These are phyloP conservation scores for Amanita fuliginea DNA, from an alignment of 768 basidiomycete species.

Conservation along the genomic window DNA sequence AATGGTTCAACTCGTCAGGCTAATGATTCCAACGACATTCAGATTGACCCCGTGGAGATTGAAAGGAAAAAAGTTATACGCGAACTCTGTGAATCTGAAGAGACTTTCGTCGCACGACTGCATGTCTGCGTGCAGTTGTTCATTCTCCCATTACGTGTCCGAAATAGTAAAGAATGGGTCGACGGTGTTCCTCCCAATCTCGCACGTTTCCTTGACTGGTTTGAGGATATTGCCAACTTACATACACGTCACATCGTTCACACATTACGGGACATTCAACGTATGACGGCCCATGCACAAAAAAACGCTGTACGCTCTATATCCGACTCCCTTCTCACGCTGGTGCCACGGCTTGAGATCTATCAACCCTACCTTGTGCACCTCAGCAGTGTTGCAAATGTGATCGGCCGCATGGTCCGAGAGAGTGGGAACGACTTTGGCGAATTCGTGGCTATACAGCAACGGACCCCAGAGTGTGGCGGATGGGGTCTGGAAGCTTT, in stretches of 20 bases:
- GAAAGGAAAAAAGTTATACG: constrained; percentile 29
- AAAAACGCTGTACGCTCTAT: constrained; percentile 38
- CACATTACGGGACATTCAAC: constrained; percentile 24
- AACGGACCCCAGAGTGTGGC: constrained; percentile 38
- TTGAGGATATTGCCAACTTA: constrained; percentile 77
- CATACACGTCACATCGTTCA: constrained; percentile 50
- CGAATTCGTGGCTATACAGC: constrained; percentile 70
- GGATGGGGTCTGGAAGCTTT: constrained; percentile 59
- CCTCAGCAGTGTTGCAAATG: constrained; percentile 45
- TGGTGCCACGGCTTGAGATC: constrained; percentile 61
- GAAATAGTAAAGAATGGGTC: constrained; percentile 67
- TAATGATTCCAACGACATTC: neutral
- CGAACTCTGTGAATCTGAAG: constrained; percentile 61
- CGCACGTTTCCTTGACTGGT: constrained; percentile 72
- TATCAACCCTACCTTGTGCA: constrained; percentile 82
- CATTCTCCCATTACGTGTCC: constrained; percentile 64
- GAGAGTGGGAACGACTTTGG: constrained; percentile 65
- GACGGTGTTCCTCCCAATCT: constrained; percentile 65
- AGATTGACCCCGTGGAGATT: neutral
- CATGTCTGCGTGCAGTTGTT: constrained; percentile 61
- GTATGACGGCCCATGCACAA: constrained; percentile 19
- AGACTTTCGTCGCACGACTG: constrained; percentile 53
- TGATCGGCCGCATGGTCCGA: constrained; percentile 37
- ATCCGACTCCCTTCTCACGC: constrained; percentile 46
- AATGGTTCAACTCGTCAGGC: neutral